Percentiles rank a stretch among this genome's conserved stretches.
Evolutionary conservation across 1,284 basidiomycete genomes (phyloP).

Genomic region (Ceratobasidium sp.): DNA sequence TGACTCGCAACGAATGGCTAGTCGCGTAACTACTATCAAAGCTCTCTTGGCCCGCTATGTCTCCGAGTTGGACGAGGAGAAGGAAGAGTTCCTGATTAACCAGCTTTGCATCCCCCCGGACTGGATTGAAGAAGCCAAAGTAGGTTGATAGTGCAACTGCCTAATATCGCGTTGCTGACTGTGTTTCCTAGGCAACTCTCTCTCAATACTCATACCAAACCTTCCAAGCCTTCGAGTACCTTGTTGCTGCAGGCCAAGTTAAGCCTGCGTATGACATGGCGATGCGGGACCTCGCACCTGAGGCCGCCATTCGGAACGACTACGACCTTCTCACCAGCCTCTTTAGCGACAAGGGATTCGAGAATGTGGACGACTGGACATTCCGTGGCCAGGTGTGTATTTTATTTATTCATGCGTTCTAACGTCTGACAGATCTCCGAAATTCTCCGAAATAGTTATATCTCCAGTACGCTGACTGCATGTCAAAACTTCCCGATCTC

Average conservation of each 20-base stretch:
- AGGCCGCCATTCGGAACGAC: conserved; percentile 85
- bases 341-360: conserved; percentile 71
- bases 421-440: conserved; percentile 7
- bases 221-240: conserved; percentile 80
- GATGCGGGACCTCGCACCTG: conserved; percentile 84
- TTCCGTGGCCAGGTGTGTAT: conserved; percentile 74
- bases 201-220: conserved; percentile 68
- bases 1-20: conserved; percentile 42
- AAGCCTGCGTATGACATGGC: conserved; percentile 83
- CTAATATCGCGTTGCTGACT: conserved; percentile 13
- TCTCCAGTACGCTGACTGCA: conserved; percentile 71
- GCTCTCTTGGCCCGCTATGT: conserved; percentile 81
- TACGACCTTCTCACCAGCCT: conserved; percentile 73
- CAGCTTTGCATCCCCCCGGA: conserved; percentile 79
- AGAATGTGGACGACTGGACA: conserved; percentile 74
- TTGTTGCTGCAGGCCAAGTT: conserved; percentile 72
- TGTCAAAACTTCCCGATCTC: conserved; percentile 66
- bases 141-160: conserved; percentile 48
- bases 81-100: conserved; percentile 72
- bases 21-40: conserved; percentile 81
- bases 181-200: conserved; percentile 62
- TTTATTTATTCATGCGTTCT: not conserved
- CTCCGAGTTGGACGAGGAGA: conserved; percentile 69
- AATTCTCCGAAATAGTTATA: conserved; percentile 56
- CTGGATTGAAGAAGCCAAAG: conserved; percentile 91